These are phyloP conservation scores for Physcomitrellopsis africana DNA, from an alignment of 225 moss, liverwort and hornwort species.

Conservation along the genomic window DNA sequence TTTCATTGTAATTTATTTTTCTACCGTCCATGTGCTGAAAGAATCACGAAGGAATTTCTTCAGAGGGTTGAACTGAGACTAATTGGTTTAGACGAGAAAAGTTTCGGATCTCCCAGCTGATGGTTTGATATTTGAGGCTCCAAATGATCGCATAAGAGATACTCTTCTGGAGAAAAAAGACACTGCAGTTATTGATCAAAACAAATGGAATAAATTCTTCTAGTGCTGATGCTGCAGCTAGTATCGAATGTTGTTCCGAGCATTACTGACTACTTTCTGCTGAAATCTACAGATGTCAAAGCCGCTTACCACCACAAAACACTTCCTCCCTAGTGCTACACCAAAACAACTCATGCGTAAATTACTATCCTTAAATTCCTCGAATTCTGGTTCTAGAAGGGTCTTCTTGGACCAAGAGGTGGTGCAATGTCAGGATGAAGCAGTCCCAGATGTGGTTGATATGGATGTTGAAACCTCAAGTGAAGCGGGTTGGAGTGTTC, in stretches of 20 bases:
- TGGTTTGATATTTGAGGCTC: too few species aligned
- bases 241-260: neutral
- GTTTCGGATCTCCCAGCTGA: too few species aligned
- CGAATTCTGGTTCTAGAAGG: slow-evolving; percentile 43
- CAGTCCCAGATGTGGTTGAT: slow-evolving; percentile 41
- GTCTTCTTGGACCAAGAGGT: slow-evolving; percentile 36
- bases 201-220: neutral
- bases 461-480: slow-evolving; percentile 82
- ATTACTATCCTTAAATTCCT: slow-evolving; percentile 52
- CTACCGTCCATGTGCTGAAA: neutral
- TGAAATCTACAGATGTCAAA: slow-evolving; percentile 45
- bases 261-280: slow-evolving; percentile 7
- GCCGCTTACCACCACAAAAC: slow-evolving; percentile 52
- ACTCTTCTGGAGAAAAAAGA: neutral
- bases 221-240: too few species aligned
- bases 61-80: too few species aligned
- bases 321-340: slow-evolving; percentile 65
- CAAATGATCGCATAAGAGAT: neutral
- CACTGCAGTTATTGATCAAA: neutral
- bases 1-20: neutral
- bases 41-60: neutral
- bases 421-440: slow-evolving; percentile 37
- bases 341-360: slow-evolving; percentile 67
- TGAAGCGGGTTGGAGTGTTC: slow-evolving; percentile 84
- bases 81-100: too few species aligned